Conservation (phyloP, 371 early-diverging fungal species). For the Mortierella sp. region DNA sequence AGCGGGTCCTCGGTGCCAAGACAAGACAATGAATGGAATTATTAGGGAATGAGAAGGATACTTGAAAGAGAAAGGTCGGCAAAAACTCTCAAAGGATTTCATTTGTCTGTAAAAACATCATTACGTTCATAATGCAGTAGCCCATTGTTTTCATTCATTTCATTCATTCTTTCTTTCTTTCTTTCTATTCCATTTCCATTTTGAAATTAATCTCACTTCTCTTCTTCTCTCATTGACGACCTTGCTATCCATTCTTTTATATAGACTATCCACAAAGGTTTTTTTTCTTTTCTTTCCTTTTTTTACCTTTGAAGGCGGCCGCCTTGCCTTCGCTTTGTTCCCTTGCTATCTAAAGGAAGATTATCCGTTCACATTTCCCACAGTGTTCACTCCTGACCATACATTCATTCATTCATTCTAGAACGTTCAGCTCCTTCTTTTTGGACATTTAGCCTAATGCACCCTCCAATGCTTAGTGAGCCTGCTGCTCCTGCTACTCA, state of each 20-base stretch:
- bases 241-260: not conserved
- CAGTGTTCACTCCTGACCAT: too few relatives aligned
- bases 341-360: not conserved
- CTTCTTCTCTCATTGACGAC: constrained; percentile 1
- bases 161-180: too few relatives aligned
- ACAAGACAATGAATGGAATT: too few relatives aligned
- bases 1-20: too few relatives aligned
- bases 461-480: not conserved
- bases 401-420: not conserved
- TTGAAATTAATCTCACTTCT: not conserved
- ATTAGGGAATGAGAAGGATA: too few relatives aligned
- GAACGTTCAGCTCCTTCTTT: not conserved
- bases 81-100: too few relatives aligned
- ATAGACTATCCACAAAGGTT: not conserved
- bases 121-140: too few relatives aligned
- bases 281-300: not conserved
- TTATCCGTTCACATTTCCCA: not conserved
- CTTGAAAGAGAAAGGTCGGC: too few relatives aligned
- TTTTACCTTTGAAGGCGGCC: not conserved
- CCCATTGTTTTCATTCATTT: too few relatives aligned
- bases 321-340: not conserved
- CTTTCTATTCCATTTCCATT: not conserved
- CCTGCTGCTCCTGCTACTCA: not conserved
- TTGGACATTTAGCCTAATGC: constrained; percentile 1
- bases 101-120: too few relatives aligned